Base-by-base conservation (phyloP, 2,329 filamentous ascomycete species). In the Fusarium equiseti region DNA sequence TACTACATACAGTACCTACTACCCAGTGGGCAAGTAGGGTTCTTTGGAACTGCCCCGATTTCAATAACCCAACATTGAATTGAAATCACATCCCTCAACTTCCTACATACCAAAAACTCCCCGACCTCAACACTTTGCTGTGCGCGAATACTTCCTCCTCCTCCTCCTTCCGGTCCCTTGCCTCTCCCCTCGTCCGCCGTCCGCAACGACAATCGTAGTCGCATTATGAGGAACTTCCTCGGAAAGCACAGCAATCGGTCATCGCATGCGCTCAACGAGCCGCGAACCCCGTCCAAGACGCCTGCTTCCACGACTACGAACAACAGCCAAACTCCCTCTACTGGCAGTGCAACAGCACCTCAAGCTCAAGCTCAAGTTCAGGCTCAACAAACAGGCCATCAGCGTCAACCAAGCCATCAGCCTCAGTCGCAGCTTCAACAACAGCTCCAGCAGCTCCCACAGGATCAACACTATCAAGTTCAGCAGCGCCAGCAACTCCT, bases 171-270 rank as follows among this genome's bases (percentile, higher is more conserved):
- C 45, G 46, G 32, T 46, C 42, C 35, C 50, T 32, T 51, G 43
- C 32, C 16, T 32, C 40, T 22, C 32, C 46, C 46, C 40, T 38
- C 49, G 29, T 43, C 48, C 53, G 56, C 60, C 51, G 56, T 66
- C 60, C 64, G 68, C 55, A 62, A 59, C 64, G 66, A 59, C 60
- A 59, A 64, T 67, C 63, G 68, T 38, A 79, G 60, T 60, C 57
- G 69, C 64, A 79, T 71, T 67, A 88, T 88, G 86, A 85, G 83
- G 75, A 79, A 80, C 79, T 88, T 88, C 77, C 80, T 87, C 78
- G 83, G 84, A 77, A 87, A 82, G 82, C 83, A 86, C 79, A 84
- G 82, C 82, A 87, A 86, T 76, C 85, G 85, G 75, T 87, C 87
- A 78, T 87, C 88, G 81, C 85, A 87, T 77, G 83, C 84, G 70